Conservation (phyloP, 2,329 filamentous ascomycete genomes). For the Calonectria montana region DNA sequence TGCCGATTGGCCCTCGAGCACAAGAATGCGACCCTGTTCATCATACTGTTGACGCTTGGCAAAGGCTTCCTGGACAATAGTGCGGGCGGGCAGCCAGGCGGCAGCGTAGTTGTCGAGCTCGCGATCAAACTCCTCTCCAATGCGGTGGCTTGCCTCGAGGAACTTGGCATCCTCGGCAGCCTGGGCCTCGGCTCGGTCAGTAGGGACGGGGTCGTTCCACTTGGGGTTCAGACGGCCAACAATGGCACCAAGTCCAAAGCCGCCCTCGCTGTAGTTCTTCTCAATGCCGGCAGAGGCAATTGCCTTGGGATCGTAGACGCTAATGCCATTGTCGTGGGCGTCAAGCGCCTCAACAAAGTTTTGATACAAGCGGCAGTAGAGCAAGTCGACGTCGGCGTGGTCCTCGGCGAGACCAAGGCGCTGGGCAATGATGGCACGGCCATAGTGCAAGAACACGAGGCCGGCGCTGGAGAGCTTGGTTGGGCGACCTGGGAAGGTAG, state of each 20-base stretch:
- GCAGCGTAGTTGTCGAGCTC: constrained; percentile 80
- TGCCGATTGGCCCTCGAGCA: constrained; percentile 80
- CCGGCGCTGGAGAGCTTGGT: constrained; percentile 96
- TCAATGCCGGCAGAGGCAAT: constrained; percentile 77
- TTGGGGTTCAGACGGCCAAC: constrained; percentile 84
- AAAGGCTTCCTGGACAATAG: constrained; percentile 82
- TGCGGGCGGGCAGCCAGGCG: constrained; percentile 89
- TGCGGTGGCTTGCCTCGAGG: constrained; percentile 79
- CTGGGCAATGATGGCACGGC: constrained; percentile 81
- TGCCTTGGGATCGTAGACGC: constrained; percentile 78
- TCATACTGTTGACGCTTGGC: constrained; percentile 75
- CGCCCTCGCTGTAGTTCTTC: constrained; percentile 86
- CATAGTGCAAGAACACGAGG: constrained; percentile 96
- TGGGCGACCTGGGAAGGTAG: constrained; percentile 82
- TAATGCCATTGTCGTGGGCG: constrained; percentile 97
- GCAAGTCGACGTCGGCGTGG: constrained; percentile 74
- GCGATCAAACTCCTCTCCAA: constrained; percentile 88
- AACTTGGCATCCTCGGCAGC: constrained; percentile 86
- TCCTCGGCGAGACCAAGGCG: constrained; percentile 64
- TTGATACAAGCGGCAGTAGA: constrained; percentile 91
- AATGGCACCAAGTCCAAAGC: constrained; percentile 85
- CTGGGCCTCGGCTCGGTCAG: constrained; percentile 68
- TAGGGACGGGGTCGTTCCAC: constrained; percentile 75
- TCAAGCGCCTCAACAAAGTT: constrained; percentile 96
- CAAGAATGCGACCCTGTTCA: constrained; percentile 80